These are phyloP conservation scores for Blastobotrys serpentis DNA, from an alignment of 1,139 yeast genomes.

Conservation along the genomic window DNA sequence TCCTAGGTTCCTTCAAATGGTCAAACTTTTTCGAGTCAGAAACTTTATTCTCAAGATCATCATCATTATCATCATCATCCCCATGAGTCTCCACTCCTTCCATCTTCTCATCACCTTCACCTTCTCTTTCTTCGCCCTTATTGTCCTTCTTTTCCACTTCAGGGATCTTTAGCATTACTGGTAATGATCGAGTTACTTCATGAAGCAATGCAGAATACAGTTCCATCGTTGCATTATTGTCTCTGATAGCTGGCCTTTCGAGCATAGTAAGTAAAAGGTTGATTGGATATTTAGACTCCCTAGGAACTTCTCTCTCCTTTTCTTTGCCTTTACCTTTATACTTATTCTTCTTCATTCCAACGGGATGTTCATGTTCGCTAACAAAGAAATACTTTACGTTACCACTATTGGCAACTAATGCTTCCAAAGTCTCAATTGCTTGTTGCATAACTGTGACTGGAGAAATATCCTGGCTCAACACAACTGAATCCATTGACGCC, in stretches of 20 bases:
- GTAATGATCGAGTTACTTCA: slow-evolving; percentile 72
- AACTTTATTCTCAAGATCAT: no score
- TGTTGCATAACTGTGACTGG: slow-evolving; percentile 75
- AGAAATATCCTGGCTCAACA: slow-evolving; percentile 54
- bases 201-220: slow-evolving; percentile 71
- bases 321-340: slow-evolving; percentile 39
- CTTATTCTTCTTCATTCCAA: slow-evolving; percentile 47
- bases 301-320: slow-evolving; percentile 39
- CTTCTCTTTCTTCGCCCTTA: slow-evolving; percentile 16
- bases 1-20: slow-evolving; percentile 17
- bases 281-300: slow-evolving; percentile 63
- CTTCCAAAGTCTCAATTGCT: slow-evolving; percentile 71
- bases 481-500: slow-evolving; percentile 42
- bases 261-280: slow-evolving; percentile 64
- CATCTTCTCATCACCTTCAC: slow-evolving; percentile 5
- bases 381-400: slow-evolving; percentile 74
- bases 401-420: slow-evolving; percentile 64
- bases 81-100: slow-evolving; percentile 8
- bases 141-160: slow-evolving; percentile 24
- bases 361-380: slow-evolving; percentile 72
- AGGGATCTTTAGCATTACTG: slow-evolving; percentile 32
- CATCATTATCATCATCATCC: slow-evolving; percentile 15
- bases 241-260: slow-evolving; percentile 61
- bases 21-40: no score
- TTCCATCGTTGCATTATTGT: slow-evolving; percentile 76